These are phyloP conservation scores for Fagopyrum tataricum DNA, from an alignment of 148 eudicot species.

Conservation along the genomic window DNA sequence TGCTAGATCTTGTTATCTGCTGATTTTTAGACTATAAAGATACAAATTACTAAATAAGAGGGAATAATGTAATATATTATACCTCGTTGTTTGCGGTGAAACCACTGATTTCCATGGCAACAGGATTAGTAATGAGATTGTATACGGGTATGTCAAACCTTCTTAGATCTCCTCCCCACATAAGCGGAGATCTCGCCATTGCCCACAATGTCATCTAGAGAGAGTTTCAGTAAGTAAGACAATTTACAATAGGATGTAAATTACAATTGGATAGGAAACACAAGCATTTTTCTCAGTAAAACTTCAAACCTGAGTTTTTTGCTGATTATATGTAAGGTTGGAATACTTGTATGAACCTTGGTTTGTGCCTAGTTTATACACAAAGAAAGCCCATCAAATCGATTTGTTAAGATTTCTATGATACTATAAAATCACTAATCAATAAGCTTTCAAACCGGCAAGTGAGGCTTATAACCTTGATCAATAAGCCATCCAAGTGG, in stretches of 20 bases:
- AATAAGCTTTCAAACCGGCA: neutral
- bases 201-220: conserved; percentile 90
- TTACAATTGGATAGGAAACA: conserved; percentile 9
- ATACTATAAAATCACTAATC: neutral
- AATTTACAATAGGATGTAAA: neutral
- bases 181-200: conserved; percentile 88
- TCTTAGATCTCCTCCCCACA: conserved; percentile 97
- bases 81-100: conserved; percentile 89
- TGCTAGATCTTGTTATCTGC: conserved; percentile 3
- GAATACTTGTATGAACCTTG: conserved; percentile 69
- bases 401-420: too few species aligned
- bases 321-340: conserved; percentile 56
- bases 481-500: conserved; percentile 94
- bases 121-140: conserved; percentile 71
- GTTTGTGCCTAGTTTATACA: conserved; percentile 43
- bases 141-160: conserved; percentile 55
- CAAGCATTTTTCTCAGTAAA: neutral
- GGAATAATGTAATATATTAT: too few species aligned
- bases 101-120: conserved; percentile 65
- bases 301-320: conserved; percentile 66
- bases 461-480: conserved; percentile 37
- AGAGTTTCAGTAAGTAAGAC: neutral
- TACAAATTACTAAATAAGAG: conserved; percentile 3
- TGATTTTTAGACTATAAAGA: neutral
- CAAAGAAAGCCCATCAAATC: neutral